These are phyloP conservation scores for Fomitopsis serialis DNA, from an alignment of 768 basidiomycete genomes.

Conservation along the genomic window DNA sequence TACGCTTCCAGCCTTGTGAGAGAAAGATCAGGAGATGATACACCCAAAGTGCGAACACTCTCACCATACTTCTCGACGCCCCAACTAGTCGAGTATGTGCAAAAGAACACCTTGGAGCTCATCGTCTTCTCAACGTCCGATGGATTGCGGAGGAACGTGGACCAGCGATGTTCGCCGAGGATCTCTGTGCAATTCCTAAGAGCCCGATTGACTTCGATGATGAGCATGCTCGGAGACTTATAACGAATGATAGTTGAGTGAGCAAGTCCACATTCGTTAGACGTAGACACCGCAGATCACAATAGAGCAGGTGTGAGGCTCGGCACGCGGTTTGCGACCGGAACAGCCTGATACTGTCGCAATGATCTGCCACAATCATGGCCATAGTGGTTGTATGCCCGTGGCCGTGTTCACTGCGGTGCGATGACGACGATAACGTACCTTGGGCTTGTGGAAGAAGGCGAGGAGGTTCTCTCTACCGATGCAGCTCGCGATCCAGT, in stretches of 20 bases:
- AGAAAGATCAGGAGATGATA: not conserved
- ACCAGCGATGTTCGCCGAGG: slow-evolving; percentile 40
- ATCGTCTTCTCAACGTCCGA: slow-evolving; percentile 22
- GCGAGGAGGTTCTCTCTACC: slow-evolving; percentile 30
- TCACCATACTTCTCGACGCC: slow-evolving; percentile 41
- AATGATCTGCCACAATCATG: not conserved
- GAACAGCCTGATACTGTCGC: too few relatives aligned
- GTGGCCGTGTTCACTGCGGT: not conserved
- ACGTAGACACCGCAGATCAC: not conserved
- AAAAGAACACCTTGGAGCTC: slow-evolving; percentile 34
- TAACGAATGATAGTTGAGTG: not conserved
- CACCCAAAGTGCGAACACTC: slow-evolving; percentile 8
- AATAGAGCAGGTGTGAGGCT: too few relatives aligned
- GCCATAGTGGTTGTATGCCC: not conserved
- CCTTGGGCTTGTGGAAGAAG: slow-evolving; percentile 40
- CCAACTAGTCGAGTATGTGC: slow-evolving; percentile 31
- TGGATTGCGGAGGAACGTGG: slow-evolving; percentile 31
- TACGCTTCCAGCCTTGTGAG: slow-evolving; percentile 40
- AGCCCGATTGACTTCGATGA: slow-evolving; percentile 34
- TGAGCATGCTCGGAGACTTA: slow-evolving; percentile 41
- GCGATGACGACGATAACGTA: slow-evolving; percentile 20
- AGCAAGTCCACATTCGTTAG: not conserved
- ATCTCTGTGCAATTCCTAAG: slow-evolving; percentile 28
- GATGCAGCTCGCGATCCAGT: slow-evolving; percentile 39
- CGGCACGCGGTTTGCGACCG: too few relatives aligned